Conservation (phyloP, 306 rosid species). For the Gillenia trifoliata region DNA sequence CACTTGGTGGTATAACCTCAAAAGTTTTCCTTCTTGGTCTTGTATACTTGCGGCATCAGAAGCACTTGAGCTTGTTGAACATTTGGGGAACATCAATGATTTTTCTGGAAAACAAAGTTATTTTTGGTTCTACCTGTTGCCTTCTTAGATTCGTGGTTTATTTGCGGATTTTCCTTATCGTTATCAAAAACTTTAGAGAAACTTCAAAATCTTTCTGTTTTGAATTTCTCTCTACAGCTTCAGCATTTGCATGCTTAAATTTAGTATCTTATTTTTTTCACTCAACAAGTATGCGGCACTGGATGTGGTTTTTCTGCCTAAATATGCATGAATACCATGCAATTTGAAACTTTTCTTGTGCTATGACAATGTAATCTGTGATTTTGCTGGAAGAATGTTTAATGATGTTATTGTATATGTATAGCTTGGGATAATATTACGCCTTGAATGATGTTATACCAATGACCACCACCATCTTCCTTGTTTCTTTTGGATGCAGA, state of each 20-base stretch:
- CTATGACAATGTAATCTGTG: background rate
- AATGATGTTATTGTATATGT: background rate
- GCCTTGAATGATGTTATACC: background rate
- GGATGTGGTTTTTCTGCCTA: background rate
- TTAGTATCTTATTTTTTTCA: background rate
- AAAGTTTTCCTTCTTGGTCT: slow-evolving; percentile 62
- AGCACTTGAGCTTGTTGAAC: slow-evolving; percentile 85
- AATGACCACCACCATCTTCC: slow-evolving; percentile 6
- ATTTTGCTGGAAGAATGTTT: background rate
- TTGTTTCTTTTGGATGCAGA: slow-evolving; percentile 40
- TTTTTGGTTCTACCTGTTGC: slow-evolving; percentile 81
- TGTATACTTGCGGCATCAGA: slow-evolving; percentile 68
- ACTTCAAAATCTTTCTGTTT: slow-evolving; percentile 46
- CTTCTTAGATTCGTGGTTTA: slow-evolving; percentile 78
- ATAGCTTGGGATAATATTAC: background rate
- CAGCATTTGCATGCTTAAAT: background rate
- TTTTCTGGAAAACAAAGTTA: slow-evolving; percentile 66
- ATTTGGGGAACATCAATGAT: slow-evolving; percentile 86
- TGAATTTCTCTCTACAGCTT: background rate
- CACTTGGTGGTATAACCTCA: slow-evolving; percentile 63
- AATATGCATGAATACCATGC: background rate
- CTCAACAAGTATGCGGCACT: background rate
- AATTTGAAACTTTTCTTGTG: background rate
- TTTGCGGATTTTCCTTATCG: slow-evolving; percentile 84
- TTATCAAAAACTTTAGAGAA: slow-evolving; percentile 84